Base-by-base conservation (phyloP, 108 stramenopile genomes). In the Skeletonema costatum region DNA sequence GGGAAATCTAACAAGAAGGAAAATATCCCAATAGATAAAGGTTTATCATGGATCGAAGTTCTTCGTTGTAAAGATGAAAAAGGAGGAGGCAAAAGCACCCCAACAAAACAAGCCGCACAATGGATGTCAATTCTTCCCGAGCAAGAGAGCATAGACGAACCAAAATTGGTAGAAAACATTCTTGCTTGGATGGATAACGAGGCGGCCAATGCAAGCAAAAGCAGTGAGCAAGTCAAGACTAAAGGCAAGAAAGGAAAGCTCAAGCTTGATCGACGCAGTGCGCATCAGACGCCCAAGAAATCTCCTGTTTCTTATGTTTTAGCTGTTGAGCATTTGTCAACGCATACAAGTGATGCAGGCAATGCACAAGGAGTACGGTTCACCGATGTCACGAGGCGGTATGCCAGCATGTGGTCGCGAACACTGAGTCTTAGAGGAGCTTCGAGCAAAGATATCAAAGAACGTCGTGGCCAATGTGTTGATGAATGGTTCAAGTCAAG, bases 351-450 rank as follows among this genome's bases (percentile, higher is more conserved):
- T 7, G 32, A 16, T 2, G 14, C 2, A 30, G 12, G 56, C 53
- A 39, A 48, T 5, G 32, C 36, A 32, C 25, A 56, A 16, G 29
- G 64, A n/a, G 64, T 63, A 16, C 84, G 86, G 12, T 63, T 96
- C 58, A 90, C 91, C 13, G 96, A 97, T 86, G 93, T 97, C 9
- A 97, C 96, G 9, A 90, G 87, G 3, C 73, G 96, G 31, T 97
- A 97, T 71, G 85, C 93, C 10, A 81, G 67, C 38, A 86, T 87
- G 10, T 90, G 86, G 88, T 76, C 87, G 10, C 81, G 83, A 41
- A 85, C 93, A 30, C 85, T 94, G 42, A 79, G 85, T 61, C 42
- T 77, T 16, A 75, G 93, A 17, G 93, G 93, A 5, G 81, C 87
- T 41, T 60, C 75, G 12, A 86, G 46, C 31, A 75, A 77, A 66